These are phyloP conservation scores for Penicillium sp. DNA, from an alignment of 2,329 filamentous ascomycete species.

Conservation along the genomic window DNA sequence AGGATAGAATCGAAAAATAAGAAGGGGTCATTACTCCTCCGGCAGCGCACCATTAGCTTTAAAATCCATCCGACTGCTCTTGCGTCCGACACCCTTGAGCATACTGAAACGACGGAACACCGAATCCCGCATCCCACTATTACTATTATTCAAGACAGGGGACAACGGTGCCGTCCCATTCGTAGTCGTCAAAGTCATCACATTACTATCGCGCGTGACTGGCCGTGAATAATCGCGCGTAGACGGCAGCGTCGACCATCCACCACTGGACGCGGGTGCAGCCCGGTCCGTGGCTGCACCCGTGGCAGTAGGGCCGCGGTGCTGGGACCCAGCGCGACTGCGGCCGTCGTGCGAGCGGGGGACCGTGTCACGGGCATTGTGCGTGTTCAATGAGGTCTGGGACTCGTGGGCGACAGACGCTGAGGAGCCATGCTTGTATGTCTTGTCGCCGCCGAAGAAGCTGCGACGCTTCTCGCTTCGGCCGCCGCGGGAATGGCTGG, in stretches of 20 bases:
- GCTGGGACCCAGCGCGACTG: constrained; percentile 30
- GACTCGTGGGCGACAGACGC: constrained; percentile 31
- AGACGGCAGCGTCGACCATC: constrained; percentile 35
- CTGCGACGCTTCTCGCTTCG: constrained; percentile 42
- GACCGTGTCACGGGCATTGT: constrained; percentile 27
- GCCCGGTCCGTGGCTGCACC: constrained; percentile 19
- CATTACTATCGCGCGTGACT: constrained; percentile 31
- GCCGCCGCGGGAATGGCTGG: constrained; percentile 34
- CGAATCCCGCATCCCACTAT: constrained; percentile 52
- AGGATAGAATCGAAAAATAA: constrained; percentile 2
- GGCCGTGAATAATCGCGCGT: constrained; percentile 36
- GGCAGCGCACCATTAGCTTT: constrained; percentile 32
- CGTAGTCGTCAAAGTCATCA: constrained; percentile 10
- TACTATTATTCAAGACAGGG: constrained; percentile 36
- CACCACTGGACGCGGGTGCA: constrained; percentile 27
- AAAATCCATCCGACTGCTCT: constrained; percentile 58
- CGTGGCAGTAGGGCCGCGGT: constrained; percentile 20
- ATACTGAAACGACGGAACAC: constrained; percentile 77
- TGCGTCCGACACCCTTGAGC: constrained; percentile 68
- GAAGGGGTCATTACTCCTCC: constrained; percentile 35
- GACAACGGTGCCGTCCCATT: constrained; percentile 20
- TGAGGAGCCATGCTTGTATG: constrained; percentile 33
- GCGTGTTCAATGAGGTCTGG: constrained; percentile 21
- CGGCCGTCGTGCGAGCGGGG: constrained; percentile 30
- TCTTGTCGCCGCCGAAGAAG: constrained; percentile 38